phyloP scores from a whole-genome alignment of 73 alveolate species.

The Stentor roeselii region DNA sequence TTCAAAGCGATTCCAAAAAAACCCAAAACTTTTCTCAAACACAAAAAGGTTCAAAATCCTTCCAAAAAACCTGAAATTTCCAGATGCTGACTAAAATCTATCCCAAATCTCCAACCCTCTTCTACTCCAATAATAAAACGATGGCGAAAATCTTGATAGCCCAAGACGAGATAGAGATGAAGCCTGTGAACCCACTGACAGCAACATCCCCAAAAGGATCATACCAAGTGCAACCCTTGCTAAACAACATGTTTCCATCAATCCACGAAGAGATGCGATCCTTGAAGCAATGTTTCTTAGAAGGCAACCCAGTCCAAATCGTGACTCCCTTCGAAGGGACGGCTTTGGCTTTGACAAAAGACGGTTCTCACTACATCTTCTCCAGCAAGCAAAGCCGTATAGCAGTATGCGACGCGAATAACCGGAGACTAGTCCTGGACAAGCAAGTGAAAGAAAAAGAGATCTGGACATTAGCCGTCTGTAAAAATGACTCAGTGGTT shows the following conservation, averaged over 20 bases:
- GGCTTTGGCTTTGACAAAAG: neutral
- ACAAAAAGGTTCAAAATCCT: too few species aligned
- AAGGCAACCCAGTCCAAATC: neutral
- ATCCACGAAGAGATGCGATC: constrained; percentile 1
- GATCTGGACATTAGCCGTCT: neutral
- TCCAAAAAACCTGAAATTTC: too few species aligned
- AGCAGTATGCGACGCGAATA: neutral
- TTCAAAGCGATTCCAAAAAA: too few species aligned
- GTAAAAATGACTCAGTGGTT: neutral
- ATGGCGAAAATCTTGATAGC: neutral
- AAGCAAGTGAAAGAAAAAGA: neutral
- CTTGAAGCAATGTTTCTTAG: neutral
- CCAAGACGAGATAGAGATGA: neutral
- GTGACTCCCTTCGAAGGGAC: constrained; percentile 4
- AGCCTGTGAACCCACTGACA: neutral
- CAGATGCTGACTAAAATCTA: too few species aligned
- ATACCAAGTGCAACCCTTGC: neutral
- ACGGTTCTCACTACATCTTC: neutral
- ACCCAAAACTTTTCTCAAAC: too few species aligned
- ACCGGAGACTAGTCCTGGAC: neutral
- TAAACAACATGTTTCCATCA: neutral
- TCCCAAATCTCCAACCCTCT: too few species aligned
- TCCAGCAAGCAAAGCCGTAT: constrained; percentile 11
- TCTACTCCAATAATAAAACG: too few species aligned
- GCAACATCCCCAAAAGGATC: neutral